Base-by-base conservation (phyloP, 1,284 basidiomycete genomes). In the Ustilago xerochloae region DNA sequence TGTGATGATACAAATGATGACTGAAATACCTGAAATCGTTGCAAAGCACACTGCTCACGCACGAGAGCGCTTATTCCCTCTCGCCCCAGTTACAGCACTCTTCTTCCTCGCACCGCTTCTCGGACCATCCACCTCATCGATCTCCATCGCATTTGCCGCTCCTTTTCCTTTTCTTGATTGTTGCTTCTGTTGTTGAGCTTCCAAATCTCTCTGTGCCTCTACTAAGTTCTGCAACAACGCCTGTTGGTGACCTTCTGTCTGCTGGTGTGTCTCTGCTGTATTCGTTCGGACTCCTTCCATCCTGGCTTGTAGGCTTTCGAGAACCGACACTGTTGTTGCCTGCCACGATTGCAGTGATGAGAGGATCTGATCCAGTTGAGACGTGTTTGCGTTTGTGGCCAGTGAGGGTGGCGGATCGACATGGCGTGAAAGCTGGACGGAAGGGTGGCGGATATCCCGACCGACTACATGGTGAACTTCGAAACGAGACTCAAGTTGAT, bases 391-490 rank as follows among this genome's bases (percentile, higher is more conserved):
- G 16, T 7, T 50, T 8, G 55, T 26, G 30, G 52, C 30, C 2
- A 64, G 28, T 0, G 62, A 60, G 0, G 58, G 38, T 6, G 54
- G 24, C 5, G 58, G 12, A 4, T 30, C 10, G 2, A 57, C 64
- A 1, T 43, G 53, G 12, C 26, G 36, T 2, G 54, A 51, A 6
- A 49, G 33, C n/a, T n/a, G n/a, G 0, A 29, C 33, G 4, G 53
- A 39, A 1, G 64, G 61, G 15, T 59, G 61, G 0, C 53, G 54
- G 16, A 97, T 86, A 85, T 98, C 95, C 47, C 96, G 87, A 0
- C 95, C 95, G 86, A 94, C 90, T 0, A 92, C 93, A 80, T 92
- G 93, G 83, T 96, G 92, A 29, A 98, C 90, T 82, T 96, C 91
- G 63, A 97, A 88, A 68, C 93, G 90, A 64, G 90, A 88, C 74